Base-by-base conservation (phyloP, 352 stramenopile species). In the Phytophthora cajani region DNA sequence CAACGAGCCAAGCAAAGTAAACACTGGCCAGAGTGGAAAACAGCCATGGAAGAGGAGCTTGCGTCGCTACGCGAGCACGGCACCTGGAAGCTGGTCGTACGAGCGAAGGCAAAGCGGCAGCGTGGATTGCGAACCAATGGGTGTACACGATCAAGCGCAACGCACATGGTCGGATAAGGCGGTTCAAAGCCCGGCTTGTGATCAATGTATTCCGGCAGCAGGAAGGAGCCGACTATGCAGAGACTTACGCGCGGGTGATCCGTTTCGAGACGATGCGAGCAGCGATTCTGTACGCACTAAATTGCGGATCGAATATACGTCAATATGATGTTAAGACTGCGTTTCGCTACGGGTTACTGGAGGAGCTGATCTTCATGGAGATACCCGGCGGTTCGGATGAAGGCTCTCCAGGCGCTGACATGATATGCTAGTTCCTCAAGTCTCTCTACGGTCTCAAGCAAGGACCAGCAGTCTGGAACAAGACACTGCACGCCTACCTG, bases 401-500 rank as follows among this genome's bases (percentile, higher is more conserved):
- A 21, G 40, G 40, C 17, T 47, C 17, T 3, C 36, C 36, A 42
- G 36, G 10, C 40, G 40, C 6, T 14, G 12, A 19, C 14, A 5
- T 47, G 14, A 42, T 42, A 42, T 42, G 36, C 36, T 10, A 52
- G 17, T 12, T 74, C 1, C 3, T 66, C 9, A 69, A 69, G 23
- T 65, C 54, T 0, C n/a, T 69, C 3, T 69, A 74, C 40, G 47
- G 60, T 1, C 21, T 74, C 2, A 68, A 64, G 30, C 47, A 74
- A 62, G 67, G 53, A 21, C 54, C 66, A 14, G 14, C 14, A 47
- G 40, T 47, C 17, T 47, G 40, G 40, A 47, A 47, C 40, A 19
- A 47, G 40, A 47, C 40, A 6, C 16, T 47, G 40, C 14, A 4
- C 40, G 14, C 40, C 33, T 40, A 16, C 33, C 9, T 40, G 33